Conservation (phyloP, 2,329 filamentous ascomycete species). For the Monascus ruber region DNA sequence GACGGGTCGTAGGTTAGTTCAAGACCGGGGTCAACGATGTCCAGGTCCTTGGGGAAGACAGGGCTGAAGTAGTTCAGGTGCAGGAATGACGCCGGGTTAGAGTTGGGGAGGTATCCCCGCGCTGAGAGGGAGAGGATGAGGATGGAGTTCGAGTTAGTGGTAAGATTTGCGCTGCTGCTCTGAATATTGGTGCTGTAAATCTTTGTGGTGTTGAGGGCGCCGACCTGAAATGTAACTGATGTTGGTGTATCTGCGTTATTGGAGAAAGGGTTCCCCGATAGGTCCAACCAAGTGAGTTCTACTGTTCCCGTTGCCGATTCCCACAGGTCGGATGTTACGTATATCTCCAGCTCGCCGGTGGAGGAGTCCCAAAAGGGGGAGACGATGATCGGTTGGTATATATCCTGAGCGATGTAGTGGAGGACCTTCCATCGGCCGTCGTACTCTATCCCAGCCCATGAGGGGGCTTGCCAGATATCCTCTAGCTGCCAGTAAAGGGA, state of each 20-base stretch:
- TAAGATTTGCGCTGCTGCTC: conserved; percentile 18
- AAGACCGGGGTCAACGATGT: conserved; percentile 40
- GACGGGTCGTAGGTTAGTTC: conserved; percentile 22
- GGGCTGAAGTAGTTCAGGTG: conserved; percentile 44
- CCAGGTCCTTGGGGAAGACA: conserved; percentile 33
- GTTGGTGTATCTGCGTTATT: conserved; percentile 23
- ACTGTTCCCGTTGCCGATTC: conserved; percentile 35
- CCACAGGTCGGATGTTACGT: conserved; percentile 50
- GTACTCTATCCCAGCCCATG: conserved; percentile 54
- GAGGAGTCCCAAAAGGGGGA: conserved; percentile 44
- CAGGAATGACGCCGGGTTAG: conserved; percentile 29
- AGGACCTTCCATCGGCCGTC: conserved; percentile 53
- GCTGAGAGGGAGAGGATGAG: conserved; percentile 36
- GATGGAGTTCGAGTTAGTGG: conserved; percentile 27
- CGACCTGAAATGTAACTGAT: conserved; percentile 32
- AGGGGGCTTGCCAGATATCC: conserved; percentile 54
- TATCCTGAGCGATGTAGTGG: conserved; percentile 47
- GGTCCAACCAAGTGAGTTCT: conserved; percentile 41
- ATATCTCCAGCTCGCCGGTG: conserved; percentile 41
- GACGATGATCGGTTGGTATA: conserved; percentile 49
- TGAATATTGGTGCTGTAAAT: conserved; percentile 30
- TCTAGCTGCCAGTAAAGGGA: conserved; percentile 55
- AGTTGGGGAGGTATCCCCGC: conserved; percentile 38
- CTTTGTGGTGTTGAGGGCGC: conserved; percentile 42
- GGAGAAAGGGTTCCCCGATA: conserved; percentile 34